A percentile compares a stretch with the other conserved stretches of the same genome.
phyloP scores from a whole-genome alignment of 352 stramenopile species.

The Globisporangium spiculum region DNA sequence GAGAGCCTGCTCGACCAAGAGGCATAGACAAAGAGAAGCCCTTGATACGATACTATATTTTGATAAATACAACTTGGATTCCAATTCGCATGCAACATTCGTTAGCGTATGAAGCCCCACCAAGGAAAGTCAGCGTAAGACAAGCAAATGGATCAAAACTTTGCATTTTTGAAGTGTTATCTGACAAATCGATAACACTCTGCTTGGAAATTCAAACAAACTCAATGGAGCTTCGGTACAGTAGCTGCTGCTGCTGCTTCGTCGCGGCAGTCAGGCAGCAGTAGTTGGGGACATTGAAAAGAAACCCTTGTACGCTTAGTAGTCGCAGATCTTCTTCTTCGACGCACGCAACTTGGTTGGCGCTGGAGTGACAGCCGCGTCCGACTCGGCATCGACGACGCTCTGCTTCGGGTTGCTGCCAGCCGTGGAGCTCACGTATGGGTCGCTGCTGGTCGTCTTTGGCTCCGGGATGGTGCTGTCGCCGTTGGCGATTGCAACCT shows the following conservation, averaged over 20 bases:
- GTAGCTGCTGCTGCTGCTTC: background rate
- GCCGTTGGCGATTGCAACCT: slow-evolving; percentile 16
- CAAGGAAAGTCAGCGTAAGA: background rate
- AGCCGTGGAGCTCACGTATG: background rate
- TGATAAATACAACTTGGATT: slow-evolving; percentile 8
- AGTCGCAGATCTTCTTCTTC: slow-evolving; percentile 20
- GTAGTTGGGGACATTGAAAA: background rate
- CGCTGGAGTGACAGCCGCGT: slow-evolving; percentile 5
- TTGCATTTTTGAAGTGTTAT: background rate
- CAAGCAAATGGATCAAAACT: slow-evolving; percentile 3
- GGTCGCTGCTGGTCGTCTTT: slow-evolving; percentile 8
- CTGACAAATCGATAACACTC: background rate
- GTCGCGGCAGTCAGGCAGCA: background rate
- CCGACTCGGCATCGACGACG: background rate
- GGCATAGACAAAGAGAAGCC: slow-evolving; percentile 10
- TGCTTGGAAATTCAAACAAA: background rate
- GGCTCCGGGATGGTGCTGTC: slow-evolving; percentile 12
- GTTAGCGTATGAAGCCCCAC: background rate
- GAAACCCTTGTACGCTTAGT: slow-evolving; percentile 1
- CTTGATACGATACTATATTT: slow-evolving; percentile 3
- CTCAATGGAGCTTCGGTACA: background rate
- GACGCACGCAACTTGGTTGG: slow-evolving; percentile 5
- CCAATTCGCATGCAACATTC: background rate
- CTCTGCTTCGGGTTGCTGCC: background rate
- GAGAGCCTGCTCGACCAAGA: slow-evolving; percentile 36